A percentile compares a stretch with the other conserved stretches of the same genome.
Evolutionary conservation across 148 eudicot species (phyloP).

Genomic region (Hydrangea macrophylla): DNA sequence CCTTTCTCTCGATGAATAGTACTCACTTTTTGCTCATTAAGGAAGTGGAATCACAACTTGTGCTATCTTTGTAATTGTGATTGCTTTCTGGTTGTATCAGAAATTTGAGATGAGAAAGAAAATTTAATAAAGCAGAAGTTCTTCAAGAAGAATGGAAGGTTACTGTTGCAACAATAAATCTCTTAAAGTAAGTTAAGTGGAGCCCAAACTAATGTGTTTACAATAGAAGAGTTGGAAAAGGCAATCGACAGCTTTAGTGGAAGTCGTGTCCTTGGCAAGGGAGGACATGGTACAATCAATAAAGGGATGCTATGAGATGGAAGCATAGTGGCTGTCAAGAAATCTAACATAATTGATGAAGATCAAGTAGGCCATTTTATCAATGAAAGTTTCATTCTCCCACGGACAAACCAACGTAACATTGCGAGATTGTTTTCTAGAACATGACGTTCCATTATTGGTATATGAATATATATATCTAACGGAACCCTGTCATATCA

Average conservation of each 20-base stretch:
- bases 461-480: neutral
- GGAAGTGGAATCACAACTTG: neutral
- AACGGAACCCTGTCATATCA: neutral
- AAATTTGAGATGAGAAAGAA: neutral
- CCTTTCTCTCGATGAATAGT: too few relatives aligned
- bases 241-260: neutral
- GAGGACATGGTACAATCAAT: constrained; percentile 1
- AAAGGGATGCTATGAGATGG: constrained; percentile 5
- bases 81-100: neutral
- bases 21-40: neutral
- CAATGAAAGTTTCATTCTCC: neutral
- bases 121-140: neutral
- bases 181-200: neutral
- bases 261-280: constrained; percentile 1
- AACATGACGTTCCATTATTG: constrained; percentile 2
- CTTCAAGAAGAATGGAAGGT: constrained; percentile 4
- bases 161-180: neutral
- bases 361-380: constrained; percentile 1
- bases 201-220: neutral
- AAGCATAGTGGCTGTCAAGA: constrained; percentile 10
- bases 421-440: neutral
- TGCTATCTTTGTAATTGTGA: neutral
- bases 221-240: neutral
- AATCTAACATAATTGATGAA: neutral
- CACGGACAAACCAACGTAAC: constrained; percentile 2